phyloP scores from a whole-genome alignment of 2,329 filamentous ascomycete species.

The Aspergillus amoenus region DNA sequence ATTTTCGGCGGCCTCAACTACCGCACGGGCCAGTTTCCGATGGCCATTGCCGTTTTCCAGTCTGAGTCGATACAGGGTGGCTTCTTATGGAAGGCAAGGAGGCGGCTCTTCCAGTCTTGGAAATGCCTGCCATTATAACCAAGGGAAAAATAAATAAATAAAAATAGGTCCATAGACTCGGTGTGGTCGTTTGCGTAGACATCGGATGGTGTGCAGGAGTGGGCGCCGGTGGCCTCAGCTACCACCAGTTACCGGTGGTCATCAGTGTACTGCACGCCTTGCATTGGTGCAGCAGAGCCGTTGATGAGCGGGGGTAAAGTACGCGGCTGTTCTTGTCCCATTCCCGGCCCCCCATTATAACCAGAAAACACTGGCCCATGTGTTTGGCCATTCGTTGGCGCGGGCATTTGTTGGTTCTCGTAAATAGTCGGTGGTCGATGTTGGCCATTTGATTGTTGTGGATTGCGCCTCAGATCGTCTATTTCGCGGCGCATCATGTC shows the following conservation, averaged over 20 bases:
- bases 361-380: constrained; percentile 31
- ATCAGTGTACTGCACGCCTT: constrained; percentile 52
- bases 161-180: too few relatives aligned
- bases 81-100: too few relatives aligned
- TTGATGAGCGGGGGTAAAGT: constrained; percentile 50
- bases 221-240: background rate
- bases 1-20: background rate
- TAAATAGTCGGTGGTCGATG: constrained; percentile 33
- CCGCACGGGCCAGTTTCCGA: background rate
- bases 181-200: too few relatives aligned
- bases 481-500: constrained; percentile 35
- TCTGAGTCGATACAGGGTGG: too few relatives aligned
- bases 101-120: too few relatives aligned
- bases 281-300: constrained; percentile 46
- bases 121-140: too few relatives aligned
- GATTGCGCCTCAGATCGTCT: constrained; percentile 41
- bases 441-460: constrained; percentile 34
- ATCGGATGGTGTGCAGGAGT: too few relatives aligned
- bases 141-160: too few relatives aligned
- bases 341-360: constrained; percentile 28
- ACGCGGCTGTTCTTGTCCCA: constrained; percentile 43
- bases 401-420: constrained; percentile 36
- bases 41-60: too few relatives aligned
- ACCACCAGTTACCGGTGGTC: constrained; percentile 39
- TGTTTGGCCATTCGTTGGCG: constrained; percentile 35